Evolutionary conservation across 2,329 filamentous ascomycete genomes (phyloP), one percentile per base, ranked within the genome.

Genomic region (Orbilia quercus): DNA sequence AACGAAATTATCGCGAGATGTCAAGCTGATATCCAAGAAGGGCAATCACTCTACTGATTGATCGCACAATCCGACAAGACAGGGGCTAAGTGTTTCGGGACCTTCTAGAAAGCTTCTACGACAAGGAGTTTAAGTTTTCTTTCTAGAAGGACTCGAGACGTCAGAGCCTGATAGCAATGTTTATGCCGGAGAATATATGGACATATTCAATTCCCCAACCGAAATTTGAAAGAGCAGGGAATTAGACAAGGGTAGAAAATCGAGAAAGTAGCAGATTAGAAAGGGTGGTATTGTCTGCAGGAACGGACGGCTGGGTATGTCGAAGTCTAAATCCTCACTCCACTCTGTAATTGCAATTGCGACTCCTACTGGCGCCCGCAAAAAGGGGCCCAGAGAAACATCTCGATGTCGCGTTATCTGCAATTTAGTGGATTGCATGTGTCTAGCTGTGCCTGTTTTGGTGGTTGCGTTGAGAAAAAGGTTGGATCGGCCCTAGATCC

Each of bases 381-480:
- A 16, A 48, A 65, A 65, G 28, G 60, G 60, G 60, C 4, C 11
- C 7, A n/a, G 23, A 36, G 28, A 25, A 53, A 14, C 28, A 53
- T 57, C 14, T 47, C n/a, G 42, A 48, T 48, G 40, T 48, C 16
- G 48, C 23, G 20, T 57, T 55, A 55, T 36, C 18, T 55, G 60
- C 18, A 57, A 4, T 38, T 47, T 23, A 18, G 34, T 54, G 14
- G 44, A n/a, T 18, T n/a, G 12, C n/a, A n/a, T n/a, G n/a, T n/a
- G n/a, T n/a, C n/a, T n/a, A n/a, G n/a, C 47, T 40, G 22, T 57
- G 55, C 65, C 55, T 9, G 9, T 70, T 70, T 57, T 42, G 55
- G 65, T 22, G 44, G 34, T 62, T 70, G 65, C 31, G 65, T 62
- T 60, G 65, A 70, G 65, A 70, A 70, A 60, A 62, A 3, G 48